A percentile compares a stretch with the other conserved stretches of the same genome.
These are phyloP conservation scores for Rhynchospora pubera DNA, from an alignment of 176 grass and related monocot genomes.

Conservation along the genomic window DNA sequence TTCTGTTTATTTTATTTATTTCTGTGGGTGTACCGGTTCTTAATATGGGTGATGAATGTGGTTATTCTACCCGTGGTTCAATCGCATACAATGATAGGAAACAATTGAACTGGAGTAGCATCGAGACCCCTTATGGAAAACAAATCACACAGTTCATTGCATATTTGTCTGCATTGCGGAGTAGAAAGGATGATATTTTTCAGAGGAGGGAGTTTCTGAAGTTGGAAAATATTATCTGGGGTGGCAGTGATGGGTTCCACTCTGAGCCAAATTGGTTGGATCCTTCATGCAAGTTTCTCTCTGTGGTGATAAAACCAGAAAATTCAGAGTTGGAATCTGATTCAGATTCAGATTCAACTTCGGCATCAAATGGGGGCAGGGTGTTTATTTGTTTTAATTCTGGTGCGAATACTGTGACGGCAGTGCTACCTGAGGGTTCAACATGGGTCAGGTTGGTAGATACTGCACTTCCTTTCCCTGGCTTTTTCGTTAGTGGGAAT, in stretches of 20 bases:
- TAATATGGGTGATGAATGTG: conserved; percentile 89
- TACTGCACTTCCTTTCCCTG: conserved; percentile 78
- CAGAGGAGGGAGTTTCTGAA: conserved; percentile 75
- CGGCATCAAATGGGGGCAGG: conserved; percentile 29
- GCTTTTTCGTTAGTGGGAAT: conserved; percentile 55
- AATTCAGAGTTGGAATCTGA: conserved; percentile 12
- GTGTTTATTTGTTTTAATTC: conserved; percentile 84
- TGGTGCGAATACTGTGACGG: conserved; percentile 19
- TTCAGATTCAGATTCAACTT: neutral
- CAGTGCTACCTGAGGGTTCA: conserved; percentile 60
- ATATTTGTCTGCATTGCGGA: conserved; percentile 64
- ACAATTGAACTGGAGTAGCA: conserved; percentile 55
- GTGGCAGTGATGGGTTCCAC: conserved; percentile 41
- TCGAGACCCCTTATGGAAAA: conserved; percentile 49
- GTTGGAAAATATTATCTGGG: conserved; percentile 80
- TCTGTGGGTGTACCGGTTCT: conserved; percentile 77
- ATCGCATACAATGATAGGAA: conserved; percentile 50
- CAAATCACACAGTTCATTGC: conserved; percentile 74
- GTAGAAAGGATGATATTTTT: conserved; percentile 49
- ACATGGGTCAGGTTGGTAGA: conserved; percentile 85
- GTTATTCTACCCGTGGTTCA: conserved; percentile 63
- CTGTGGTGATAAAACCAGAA: conserved; percentile 54
- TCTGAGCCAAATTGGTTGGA: conserved; percentile 63
- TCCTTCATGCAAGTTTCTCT: conserved; percentile 55
- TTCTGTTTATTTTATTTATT: conserved; percentile 71